phyloP scores from a whole-genome alignment of 2,329 filamentous ascomycete genomes.

The Exutisphaerella laricina region DNA sequence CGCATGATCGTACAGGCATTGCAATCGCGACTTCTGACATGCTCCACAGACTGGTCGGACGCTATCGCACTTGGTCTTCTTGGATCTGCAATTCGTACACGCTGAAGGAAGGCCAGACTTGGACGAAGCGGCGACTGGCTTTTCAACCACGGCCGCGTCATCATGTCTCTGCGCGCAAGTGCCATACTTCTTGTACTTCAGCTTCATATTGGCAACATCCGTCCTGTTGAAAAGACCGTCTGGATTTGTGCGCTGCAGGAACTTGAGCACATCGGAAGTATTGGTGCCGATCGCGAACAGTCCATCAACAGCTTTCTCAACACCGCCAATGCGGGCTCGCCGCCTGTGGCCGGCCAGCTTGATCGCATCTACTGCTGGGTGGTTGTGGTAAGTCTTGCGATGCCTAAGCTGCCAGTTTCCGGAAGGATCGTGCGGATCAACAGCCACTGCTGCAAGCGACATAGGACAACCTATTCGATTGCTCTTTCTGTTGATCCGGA shows the following conservation, averaged over 20 bases:
- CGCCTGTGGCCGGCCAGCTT: constrained; percentile 29
- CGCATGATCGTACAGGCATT: constrained; percentile 26
- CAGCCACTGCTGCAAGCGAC: constrained; percentile 29
- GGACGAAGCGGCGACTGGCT: background rate
- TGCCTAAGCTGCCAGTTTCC: constrained; percentile 32
- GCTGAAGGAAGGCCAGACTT: constrained; percentile 21
- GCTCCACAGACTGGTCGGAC: constrained; percentile 24
- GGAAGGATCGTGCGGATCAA: constrained; percentile 27
- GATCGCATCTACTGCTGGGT: constrained; percentile 28
- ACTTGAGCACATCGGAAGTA: constrained; percentile 30
- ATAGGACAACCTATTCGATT: constrained; percentile 31
- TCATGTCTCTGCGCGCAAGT: constrained; percentile 22
- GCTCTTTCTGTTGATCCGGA: constrained; percentile 27
- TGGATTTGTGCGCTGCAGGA: constrained; percentile 30
- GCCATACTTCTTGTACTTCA: constrained; percentile 32
- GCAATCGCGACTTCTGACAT: constrained; percentile 16
- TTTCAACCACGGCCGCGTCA: constrained; percentile 5
- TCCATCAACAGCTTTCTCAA: constrained; percentile 31
- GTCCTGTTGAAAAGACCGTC: constrained; percentile 32
- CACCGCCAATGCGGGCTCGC: constrained; percentile 26
- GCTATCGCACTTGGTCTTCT: constrained; percentile 28
- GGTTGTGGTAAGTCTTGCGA: constrained; percentile 32
- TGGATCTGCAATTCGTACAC: constrained; percentile 26
- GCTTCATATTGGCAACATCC: constrained; percentile 35
- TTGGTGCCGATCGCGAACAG: constrained; percentile 31